A percentile compares a stretch with the other conserved stretches of the same genome.
Conservation (phyloP, 2,329 filamentous ascomycete genomes). For the Colletotrichum ledebouriae region DNA sequence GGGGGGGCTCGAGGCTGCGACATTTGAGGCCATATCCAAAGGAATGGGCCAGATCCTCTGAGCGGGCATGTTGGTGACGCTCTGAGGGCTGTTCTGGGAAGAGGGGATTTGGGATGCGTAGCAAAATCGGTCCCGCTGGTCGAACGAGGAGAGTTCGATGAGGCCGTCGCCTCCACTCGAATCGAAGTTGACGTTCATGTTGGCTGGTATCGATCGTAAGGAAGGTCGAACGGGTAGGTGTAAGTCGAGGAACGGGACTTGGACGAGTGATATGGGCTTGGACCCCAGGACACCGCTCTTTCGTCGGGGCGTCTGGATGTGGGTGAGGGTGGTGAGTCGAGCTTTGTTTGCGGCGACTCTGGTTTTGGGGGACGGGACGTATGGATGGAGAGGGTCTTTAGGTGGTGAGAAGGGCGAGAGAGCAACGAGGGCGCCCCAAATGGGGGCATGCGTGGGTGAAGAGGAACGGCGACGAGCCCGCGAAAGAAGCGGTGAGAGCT, state of each 20-base stretch:
- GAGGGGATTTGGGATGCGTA: constrained; percentile 58
- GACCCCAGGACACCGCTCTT: constrained; percentile 61
- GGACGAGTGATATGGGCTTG: constrained; percentile 43
- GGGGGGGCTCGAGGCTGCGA: constrained; percentile 63
- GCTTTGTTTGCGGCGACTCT: constrained; percentile 24
- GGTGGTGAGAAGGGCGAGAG: constrained; percentile 41
- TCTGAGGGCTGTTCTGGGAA: constrained; percentile 43
- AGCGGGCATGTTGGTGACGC: constrained; percentile 51
- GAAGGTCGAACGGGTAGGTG: constrained; percentile 50
- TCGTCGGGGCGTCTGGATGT: constrained; percentile 44
- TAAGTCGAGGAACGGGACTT: constrained; percentile 44
- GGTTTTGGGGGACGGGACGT: constrained; percentile 34
- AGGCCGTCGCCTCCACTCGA: constrained; percentile 69
- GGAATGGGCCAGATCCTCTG: constrained; percentile 64
- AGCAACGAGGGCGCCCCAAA: constrained; percentile 36
- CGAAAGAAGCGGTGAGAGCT: constrained; percentile 51
- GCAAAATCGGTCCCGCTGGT: constrained; percentile 69
- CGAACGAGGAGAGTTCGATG: constrained; percentile 70
- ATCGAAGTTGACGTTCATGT: constrained; percentile 73
- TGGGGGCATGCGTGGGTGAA: constrained; percentile 43
- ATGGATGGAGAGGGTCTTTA: constrained; percentile 33
- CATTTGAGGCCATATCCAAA: constrained; percentile 64
- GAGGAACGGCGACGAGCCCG: constrained; percentile 43
- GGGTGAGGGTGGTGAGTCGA: constrained; percentile 25
- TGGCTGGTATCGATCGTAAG: constrained; percentile 46